These are phyloP conservation scores for Coccomyxa sp. DNA, from an alignment of 139 green algal species.

Conservation along the genomic window DNA sequence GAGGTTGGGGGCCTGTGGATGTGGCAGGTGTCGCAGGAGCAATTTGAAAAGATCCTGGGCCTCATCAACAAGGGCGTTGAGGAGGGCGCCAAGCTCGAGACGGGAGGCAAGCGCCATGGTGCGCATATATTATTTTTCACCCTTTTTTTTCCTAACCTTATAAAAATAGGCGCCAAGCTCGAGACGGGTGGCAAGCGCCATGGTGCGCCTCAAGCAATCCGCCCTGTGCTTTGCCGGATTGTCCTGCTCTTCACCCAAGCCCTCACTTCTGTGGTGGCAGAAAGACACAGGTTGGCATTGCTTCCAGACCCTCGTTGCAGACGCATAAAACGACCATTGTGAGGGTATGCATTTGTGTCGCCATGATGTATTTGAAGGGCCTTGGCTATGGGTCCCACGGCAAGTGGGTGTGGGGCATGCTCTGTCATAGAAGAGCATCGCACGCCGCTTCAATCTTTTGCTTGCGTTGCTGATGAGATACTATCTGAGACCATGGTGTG, in stretches of 20 bases:
- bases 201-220: not conserved
- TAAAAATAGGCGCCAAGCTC: conserved; percentile 16
- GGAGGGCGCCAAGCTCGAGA: conserved; percentile 20
- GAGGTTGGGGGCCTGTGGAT: not conserved
- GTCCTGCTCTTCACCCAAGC: too few species aligned
- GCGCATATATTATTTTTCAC: not conserved
- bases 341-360: not conserved
- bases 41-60: conserved; percentile 64
- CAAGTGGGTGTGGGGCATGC: too few species aligned
- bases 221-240: too few species aligned
- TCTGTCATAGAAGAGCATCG: too few species aligned
- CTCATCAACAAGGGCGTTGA: conserved; percentile 40
- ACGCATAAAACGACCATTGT: not conserved
- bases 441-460: too few species aligned
- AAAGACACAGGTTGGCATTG: too few species aligned
- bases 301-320: too few species aligned
- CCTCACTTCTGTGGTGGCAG: too few species aligned
- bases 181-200: not conserved
- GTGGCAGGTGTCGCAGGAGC: conserved; percentile 43
- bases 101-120: not conserved
- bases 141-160: not conserved
- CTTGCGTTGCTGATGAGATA: too few species aligned
- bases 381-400: too few species aligned
- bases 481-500: not conserved
- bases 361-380: not conserved